These are phyloP conservation scores for Pulicaria dysenterica DNA, from an alignment of 129 eudicot genomes.

Conservation along the genomic window DNA sequence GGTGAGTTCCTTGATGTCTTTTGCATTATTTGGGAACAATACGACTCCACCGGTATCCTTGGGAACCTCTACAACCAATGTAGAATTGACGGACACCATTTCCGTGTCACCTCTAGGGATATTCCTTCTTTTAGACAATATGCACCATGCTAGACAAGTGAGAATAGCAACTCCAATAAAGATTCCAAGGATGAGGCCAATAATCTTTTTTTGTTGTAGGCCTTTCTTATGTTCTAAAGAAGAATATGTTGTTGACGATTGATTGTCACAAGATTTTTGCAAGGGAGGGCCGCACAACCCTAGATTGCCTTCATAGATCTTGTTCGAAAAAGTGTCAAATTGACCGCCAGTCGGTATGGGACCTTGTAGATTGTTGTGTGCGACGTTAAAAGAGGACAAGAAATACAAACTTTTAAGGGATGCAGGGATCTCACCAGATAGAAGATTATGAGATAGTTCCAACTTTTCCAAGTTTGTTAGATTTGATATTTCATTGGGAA, in stretches of 20 bases:
- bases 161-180: conserved; percentile 2
- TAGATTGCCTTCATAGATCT: not conserved
- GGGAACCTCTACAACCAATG: not conserved
- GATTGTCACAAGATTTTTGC: not conserved
- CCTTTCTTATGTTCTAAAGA: conserved; percentile 2
- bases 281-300: not conserved
- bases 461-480: not conserved
- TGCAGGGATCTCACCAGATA: not conserved
- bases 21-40: not conserved
- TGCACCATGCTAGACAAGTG: not conserved
- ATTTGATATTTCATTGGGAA: not conserved
- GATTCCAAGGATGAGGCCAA: not conserved
- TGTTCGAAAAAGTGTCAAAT: not conserved
- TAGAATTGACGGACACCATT: not conserved
- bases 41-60: not conserved
- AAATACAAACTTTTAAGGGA: not conserved
- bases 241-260: not conserved
- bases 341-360: not conserved
- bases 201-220: not conserved
- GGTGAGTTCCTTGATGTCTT: not conserved
- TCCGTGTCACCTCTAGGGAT: not conserved
- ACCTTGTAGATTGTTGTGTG: not conserved
- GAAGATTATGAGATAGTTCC: not conserved
- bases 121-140: not conserved
- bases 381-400: not conserved